Evolutionary conservation across 345 rosid species (phyloP).

Genomic region (Citrus mangshanensis): DNA sequence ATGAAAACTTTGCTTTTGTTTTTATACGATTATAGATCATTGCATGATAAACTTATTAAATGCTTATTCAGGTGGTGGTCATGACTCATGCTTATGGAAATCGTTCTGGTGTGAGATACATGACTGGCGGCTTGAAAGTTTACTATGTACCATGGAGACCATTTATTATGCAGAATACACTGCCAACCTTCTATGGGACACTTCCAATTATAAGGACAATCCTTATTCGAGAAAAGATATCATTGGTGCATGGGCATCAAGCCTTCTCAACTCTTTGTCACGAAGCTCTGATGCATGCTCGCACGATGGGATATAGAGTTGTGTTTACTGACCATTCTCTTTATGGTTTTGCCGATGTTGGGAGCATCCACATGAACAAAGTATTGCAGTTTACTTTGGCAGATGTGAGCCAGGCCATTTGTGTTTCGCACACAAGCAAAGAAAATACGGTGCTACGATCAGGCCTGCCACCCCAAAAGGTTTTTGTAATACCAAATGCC

Average conservation of each 20-base stretch:
- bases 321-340: constrained; percentile 94
- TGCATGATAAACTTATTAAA: background rate
- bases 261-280: constrained; percentile 99
- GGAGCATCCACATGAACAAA: constrained; percentile 97
- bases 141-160: constrained; percentile 91
- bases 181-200: constrained; percentile 79
- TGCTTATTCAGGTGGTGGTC: constrained; percentile 71
- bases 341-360: constrained; percentile 92
- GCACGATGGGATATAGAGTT: constrained; percentile 87
- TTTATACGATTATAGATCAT: background rate
- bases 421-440: constrained; percentile 96
- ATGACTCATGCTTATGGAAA: constrained; percentile 95
- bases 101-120: constrained; percentile 82
- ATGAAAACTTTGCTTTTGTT: background rate
- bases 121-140: constrained; percentile 89
- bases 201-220: constrained; percentile 79
- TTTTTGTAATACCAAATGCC: constrained; percentile 89
- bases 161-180: constrained; percentile 77
- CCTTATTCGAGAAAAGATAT: constrained; percentile 69
- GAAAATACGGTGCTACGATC: constrained; percentile 93
- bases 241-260: constrained; percentile 91
- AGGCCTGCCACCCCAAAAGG: constrained; percentile 83
- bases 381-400: constrained; percentile 92
- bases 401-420: constrained; percentile 90
- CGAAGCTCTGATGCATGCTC: constrained; percentile 91